Percentiles rank a stretch among this genome's conserved stretches.
phyloP scores from a whole-genome alignment of 495 filamentous ascomycete species.

The Pseudevernia furfuracea region DNA sequence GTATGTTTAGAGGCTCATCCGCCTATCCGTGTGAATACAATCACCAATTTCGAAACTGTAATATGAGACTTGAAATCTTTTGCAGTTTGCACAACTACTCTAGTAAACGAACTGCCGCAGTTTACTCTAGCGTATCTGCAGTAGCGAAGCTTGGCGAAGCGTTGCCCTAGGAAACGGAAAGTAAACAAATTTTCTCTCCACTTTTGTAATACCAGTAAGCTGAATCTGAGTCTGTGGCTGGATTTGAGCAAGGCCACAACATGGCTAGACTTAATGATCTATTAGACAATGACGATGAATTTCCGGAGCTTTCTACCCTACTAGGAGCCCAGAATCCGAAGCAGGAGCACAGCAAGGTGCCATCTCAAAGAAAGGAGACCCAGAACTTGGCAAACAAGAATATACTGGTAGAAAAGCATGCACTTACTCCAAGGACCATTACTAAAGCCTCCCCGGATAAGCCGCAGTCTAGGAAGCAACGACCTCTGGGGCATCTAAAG shows the following conservation, averaged over 20 bases:
- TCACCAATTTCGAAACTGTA: too few relatives aligned
- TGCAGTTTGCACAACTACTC: too few relatives aligned
- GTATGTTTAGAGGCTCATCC: neutral
- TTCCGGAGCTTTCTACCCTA: conserved; percentile 21
- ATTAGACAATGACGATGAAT: conserved; percentile 24
- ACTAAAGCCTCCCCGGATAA: neutral
- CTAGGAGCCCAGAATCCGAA: neutral
- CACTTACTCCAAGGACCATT: neutral
- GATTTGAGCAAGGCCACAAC: neutral
- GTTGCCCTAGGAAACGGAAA: neutral
- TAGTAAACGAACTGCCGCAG: too few relatives aligned
- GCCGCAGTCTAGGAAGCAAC: conserved; percentile 12
- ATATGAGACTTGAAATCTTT: too few relatives aligned
- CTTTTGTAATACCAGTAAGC: neutral
- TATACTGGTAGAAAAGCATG: neutral
- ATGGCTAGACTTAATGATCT: conserved; percentile 21
- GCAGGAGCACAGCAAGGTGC: neutral
- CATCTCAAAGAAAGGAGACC: neutral
- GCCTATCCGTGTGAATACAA: neutral
- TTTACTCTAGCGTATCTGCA: too few relatives aligned
- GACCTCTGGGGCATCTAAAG: conserved; percentile 22
- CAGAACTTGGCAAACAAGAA: neutral
- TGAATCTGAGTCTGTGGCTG: neutral
- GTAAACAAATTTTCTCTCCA: neutral
- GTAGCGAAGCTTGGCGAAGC: neutral